Percentiles rank a stretch among this genome's conserved stretches.
Conservation (phyloP, 352 stramenopile species). For the Aphanomyces astaci region DNA sequence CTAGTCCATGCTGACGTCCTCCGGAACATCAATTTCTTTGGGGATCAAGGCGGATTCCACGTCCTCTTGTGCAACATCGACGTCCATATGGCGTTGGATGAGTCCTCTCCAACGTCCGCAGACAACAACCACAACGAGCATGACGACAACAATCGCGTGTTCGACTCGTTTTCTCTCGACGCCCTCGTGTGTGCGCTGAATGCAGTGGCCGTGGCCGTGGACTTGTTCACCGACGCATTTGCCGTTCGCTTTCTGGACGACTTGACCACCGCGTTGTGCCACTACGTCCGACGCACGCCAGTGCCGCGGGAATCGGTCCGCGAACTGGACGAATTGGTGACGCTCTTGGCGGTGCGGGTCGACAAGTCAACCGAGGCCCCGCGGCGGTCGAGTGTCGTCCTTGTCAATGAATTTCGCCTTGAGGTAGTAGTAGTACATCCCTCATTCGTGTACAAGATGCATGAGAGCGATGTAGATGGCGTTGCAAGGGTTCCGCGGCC, state of each 20-base stretch:
- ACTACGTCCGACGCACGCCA: conserved; percentile 24
- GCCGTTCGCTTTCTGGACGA: conserved; percentile 31
- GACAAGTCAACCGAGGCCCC: not conserved
- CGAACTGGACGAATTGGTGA: conserved; percentile 53
- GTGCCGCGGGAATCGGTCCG: conserved; percentile 41
- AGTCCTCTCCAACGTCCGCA: not conserved
- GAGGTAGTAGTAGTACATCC: not conserved
- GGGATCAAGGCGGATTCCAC: conserved; percentile 44
- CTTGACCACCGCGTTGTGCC: conserved; percentile 34
- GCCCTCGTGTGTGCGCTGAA: conserved; percentile 45
- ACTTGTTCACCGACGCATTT: conserved; percentile 32
- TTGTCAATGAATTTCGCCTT: not conserved
- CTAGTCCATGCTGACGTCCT: not conserved
- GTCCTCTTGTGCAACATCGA: conserved; percentile 39
- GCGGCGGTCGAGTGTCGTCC: not conserved
- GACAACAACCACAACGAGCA: not conserved
- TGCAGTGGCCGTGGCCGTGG: conserved; percentile 50
- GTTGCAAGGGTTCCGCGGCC: conserved; percentile 40
- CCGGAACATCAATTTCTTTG: conserved; percentile 48
- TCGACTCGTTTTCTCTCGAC: conserved; percentile 40
- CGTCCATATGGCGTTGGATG: conserved; percentile 12
- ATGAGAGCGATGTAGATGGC: conserved; percentile 45
- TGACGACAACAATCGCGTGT: not conserved
- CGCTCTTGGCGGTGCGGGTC: conserved; percentile 33
- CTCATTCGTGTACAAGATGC: conserved; percentile 30